Percentiles rank a stretch among this genome's conserved stretches.
Conservation (phyloP, 345 rosid species). For the Turritis glabra region DNA sequence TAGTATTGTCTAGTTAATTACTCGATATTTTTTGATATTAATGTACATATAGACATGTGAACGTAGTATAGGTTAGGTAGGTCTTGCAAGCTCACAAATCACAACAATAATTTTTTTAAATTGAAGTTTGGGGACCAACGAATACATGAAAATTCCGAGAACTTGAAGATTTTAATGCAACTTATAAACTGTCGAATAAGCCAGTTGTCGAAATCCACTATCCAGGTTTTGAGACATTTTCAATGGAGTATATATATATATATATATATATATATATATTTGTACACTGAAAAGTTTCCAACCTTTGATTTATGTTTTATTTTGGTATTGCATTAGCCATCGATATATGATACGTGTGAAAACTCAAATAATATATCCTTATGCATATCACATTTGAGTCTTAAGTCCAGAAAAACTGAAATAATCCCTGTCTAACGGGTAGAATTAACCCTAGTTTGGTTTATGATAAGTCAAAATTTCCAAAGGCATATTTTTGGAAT, state of each 20-base stretch:
- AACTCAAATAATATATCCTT: neutral
- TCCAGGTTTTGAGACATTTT: neutral
- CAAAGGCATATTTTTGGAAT: no score
- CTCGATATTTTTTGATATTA: neutral
- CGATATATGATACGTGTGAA: neutral
- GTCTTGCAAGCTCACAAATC: slow-evolving; percentile 18
- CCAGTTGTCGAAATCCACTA: neutral
- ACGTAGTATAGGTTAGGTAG: slow-evolving; percentile 28
- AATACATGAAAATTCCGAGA: neutral
- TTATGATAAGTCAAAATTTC: neutral
- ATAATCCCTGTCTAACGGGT: neutral
- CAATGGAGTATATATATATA: neutral
- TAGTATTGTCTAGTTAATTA: neutral
- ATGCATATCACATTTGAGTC: neutral
- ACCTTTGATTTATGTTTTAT: neutral
- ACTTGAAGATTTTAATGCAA: neutral
- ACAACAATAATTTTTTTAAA: neutral
- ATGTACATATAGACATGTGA: slow-evolving; percentile 13
- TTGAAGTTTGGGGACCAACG: neutral
- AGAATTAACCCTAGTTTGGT: neutral
- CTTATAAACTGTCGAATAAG: neutral
- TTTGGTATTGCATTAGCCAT: neutral
- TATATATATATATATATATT: no score
- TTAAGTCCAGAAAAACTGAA: neutral
- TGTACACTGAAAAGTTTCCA: neutral